Base-by-base conservation (phyloP, 1,139 yeast genomes). In the Oligophagozyma castellii region DNA sequence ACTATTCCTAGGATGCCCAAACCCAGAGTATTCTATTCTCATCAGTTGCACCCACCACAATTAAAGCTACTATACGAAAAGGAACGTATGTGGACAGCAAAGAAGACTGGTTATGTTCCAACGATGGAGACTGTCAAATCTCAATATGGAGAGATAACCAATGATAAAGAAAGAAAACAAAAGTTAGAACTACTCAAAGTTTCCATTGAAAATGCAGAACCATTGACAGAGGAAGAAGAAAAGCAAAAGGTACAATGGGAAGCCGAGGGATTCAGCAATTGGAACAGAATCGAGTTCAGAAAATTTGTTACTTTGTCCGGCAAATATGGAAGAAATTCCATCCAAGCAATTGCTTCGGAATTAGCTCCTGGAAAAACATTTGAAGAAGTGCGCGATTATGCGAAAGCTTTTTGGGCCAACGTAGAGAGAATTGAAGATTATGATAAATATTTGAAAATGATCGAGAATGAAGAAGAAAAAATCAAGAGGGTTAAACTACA, bases 401-500 rank as follows among this genome's bases (percentile, higher is more conserved):
- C 81, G 2, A 60, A 61, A 35, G 69, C 66, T 4, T 78, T 78
- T 46, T 78, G 93, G 93, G 40, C 55, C 20, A 65, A 68, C 34
- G 73, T 68, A 43, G 56, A 67, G 32, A 72, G 70, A 34, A 72
- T 78, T 34, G 89, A 78, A 19, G 86, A 84, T 4, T 70, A 70
- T 48, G 93, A 78, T 41, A 63, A 73, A 40, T 73, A 70, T 40
- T 55, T 78, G 26, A 60, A 61, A 23, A 78, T 70, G 38, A 76
- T 78, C 37, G 89, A 78, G 49, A 58, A 61, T n/a, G 93, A 89
- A 12, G 93, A 78, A 46, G 84, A 76, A 22, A 74, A 67, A 46
- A 63, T 74, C 22, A 57, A 67, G 35, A 70, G 69, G 39, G 44
- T 63, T 7, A 70, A 67, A 42, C 48, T 72, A 19, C 84, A 76